These are phyloP conservation scores for Knufia fluminis DNA, from an alignment of 2,329 filamentous ascomycete species.

Conservation along the genomic window DNA sequence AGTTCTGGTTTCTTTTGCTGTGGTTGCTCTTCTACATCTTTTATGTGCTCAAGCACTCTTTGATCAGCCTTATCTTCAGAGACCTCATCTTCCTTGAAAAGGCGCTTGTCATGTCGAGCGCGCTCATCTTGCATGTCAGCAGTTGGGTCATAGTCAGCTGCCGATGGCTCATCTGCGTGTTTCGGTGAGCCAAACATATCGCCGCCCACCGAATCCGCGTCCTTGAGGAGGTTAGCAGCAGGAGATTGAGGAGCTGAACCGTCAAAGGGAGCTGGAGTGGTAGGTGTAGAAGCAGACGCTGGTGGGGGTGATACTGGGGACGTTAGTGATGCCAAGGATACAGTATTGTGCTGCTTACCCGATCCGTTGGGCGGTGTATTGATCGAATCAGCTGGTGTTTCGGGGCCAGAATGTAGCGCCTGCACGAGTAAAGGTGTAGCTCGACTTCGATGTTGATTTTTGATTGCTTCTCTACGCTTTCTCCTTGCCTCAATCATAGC, in stretches of 20 bases:
- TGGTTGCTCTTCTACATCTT: conserved; percentile 25
- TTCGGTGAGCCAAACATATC: conserved; percentile 36
- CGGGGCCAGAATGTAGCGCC: conserved; percentile 54
- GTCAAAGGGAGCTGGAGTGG: conserved; percentile 37
- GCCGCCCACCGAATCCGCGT: conserved; percentile 57
- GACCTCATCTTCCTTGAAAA: conserved; percentile 47
- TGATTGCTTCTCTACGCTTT: conserved; percentile 72
- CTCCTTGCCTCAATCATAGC: conserved; percentile 77
- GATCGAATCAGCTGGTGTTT: conserved; percentile 42
- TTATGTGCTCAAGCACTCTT: conserved; percentile 39
- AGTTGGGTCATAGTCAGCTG: conserved; percentile 84
- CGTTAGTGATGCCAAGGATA: neutral
- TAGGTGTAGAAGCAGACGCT: conserved; percentile 34
- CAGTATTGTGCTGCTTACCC: conserved; percentile 28
- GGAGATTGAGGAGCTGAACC: conserved; percentile 44
- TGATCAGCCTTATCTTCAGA: conserved; percentile 52
- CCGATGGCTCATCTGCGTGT: conserved; percentile 63
- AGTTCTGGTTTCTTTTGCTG: conserved; percentile 44
- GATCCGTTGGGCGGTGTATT: conserved; percentile 24
- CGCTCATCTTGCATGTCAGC: conserved; percentile 80
- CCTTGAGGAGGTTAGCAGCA: conserved; percentile 55
- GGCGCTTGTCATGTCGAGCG: conserved; percentile 57
- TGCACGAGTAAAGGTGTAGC: conserved; percentile 66
- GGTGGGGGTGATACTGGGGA: conserved; percentile 11
- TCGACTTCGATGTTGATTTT: conserved; percentile 67